Evolutionary conservation across 371 early-diverging fungal species (phyloP).

Genomic region (Mortierella polycephala): DNA sequence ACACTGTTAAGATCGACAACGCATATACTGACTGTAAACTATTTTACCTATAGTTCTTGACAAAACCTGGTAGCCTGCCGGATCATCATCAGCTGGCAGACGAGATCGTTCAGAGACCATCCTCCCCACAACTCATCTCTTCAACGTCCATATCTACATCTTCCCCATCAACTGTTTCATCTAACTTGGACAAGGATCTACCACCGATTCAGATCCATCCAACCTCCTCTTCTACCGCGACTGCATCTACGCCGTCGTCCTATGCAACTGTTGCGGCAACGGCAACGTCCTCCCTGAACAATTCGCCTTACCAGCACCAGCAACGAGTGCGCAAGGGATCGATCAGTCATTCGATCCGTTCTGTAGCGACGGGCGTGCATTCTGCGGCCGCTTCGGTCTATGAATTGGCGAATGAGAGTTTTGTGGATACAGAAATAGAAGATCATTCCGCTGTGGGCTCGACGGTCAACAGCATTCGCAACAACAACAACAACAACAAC

Average conservation of each 20-base stretch:
- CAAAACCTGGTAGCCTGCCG: conserved; percentile 32
- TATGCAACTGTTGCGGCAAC: not conserved
- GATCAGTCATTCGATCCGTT: conserved; percentile 24
- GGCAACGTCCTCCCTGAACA: not conserved
- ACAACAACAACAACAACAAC: not conserved
- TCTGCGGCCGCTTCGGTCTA: conserved; percentile 49
- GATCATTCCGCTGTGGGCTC: conserved; percentile 1
- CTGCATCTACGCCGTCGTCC: not conserved
- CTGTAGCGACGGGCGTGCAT: conserved; percentile 19
- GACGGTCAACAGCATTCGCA: not conserved
- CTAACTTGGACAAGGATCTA: conserved; percentile 21
- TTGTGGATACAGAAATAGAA: conserved; percentile 11
- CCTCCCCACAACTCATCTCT: conserved; percentile 12
- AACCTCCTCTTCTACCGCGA: not conserved
- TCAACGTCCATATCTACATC: not conserved
- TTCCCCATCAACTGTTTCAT: conserved; percentile 4
- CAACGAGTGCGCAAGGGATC: conserved; percentile 21
- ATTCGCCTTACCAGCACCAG: conserved; percentile 5
- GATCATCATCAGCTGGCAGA: conserved; percentile 35
- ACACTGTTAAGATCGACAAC: not conserved
- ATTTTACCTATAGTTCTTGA: conserved; percentile 23
- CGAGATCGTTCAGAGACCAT: conserved; percentile 37
- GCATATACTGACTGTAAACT: not conserved
- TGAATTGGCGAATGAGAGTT: conserved; percentile 36
- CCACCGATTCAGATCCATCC: conserved; percentile 15